These are phyloP conservation scores for Taxillus chinensis DNA, from an alignment of 164 flowering plant species.

Conservation along the genomic window DNA sequence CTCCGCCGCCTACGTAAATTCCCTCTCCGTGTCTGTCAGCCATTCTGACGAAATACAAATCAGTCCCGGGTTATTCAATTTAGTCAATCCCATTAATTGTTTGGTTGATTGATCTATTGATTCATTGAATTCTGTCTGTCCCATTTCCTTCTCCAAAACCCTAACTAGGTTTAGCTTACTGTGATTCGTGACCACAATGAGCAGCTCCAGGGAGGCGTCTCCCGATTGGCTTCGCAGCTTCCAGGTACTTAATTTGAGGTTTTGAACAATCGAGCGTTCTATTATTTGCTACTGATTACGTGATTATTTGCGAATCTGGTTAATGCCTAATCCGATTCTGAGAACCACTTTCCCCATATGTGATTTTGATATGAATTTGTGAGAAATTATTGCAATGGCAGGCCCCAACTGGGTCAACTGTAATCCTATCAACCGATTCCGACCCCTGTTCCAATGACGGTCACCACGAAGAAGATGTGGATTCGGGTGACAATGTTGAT, in stretches of 20 bases:
- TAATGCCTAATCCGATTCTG: not conserved
- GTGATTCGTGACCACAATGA: conserved; percentile 20
- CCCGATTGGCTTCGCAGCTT: conserved; percentile 73
- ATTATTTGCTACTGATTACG: too few species aligned
- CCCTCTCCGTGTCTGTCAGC: too few species aligned
- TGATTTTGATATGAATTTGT: not conserved
- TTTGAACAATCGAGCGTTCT: too few species aligned
- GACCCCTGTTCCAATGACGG: conserved; percentile 8
- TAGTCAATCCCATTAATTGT: too few species aligned
- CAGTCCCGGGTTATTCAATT: too few species aligned
- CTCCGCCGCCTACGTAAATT: too few species aligned
- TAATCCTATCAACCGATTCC: conserved; percentile 20
- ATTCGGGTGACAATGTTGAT: not conserved
- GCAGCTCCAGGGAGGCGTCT: conserved; percentile 53
- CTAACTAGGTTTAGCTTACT: too few species aligned
- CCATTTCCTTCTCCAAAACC: too few species aligned
- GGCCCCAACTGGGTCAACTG: conserved; percentile 16
- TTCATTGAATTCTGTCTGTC: too few species aligned
- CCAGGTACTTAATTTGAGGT: conserved; percentile 24
- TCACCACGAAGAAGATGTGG: not conserved
- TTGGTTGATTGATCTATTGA: too few species aligned
- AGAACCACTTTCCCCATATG: not conserved
- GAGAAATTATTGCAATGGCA: conserved; percentile 7
- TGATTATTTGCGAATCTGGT: not conserved
- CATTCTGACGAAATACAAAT: too few species aligned